Evolutionary conservation across 2,329 filamentous ascomycete genomes (phyloP).

Genomic region (Penicillium sp.): DNA sequence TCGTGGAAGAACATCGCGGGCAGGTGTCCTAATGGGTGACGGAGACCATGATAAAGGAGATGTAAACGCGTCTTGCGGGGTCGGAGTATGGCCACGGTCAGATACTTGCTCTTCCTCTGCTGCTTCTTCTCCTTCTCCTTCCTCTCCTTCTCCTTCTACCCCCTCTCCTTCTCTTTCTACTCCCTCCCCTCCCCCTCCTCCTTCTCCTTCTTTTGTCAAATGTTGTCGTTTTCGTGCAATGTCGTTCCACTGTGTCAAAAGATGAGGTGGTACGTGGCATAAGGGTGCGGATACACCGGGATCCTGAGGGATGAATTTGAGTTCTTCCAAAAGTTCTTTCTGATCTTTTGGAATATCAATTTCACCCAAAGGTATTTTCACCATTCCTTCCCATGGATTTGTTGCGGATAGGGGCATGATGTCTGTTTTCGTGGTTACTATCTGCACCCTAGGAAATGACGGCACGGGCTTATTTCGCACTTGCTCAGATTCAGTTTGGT

Average conservation of each 20-base stretch:
- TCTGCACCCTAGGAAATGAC: neutral
- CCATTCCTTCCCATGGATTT: slow-evolving; percentile 28
- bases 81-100: slow-evolving; percentile 8
- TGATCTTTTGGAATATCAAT: slow-evolving; percentile 45
- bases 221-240: slow-evolving; percentile 15
- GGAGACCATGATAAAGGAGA: slow-evolving; percentile 17
- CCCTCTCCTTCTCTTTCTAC: too few relatives aligned
- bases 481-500: neutral
- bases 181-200: neutral
- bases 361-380: slow-evolving; percentile 36
- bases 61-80: slow-evolving; percentile 11
- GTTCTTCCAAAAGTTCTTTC: slow-evolving; percentile 39
- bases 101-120: neutral
- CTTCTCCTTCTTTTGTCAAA: neutral
- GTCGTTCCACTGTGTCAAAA: slow-evolving; percentile 33
- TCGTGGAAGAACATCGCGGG: slow-evolving; percentile 17
- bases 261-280: slow-evolving; percentile 29
- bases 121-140: neutral
- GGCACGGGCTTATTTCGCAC: neutral
- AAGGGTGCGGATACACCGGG: slow-evolving; percentile 21
- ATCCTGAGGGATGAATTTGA: slow-evolving; percentile 31
- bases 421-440: neutral
- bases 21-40: slow-evolving; percentile 12
- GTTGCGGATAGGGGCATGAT: neutral
- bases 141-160: neutral